Evolutionary conservation across 345 rosid genomes (phyloP).

Genomic region (Erodium maritimum): DNA sequence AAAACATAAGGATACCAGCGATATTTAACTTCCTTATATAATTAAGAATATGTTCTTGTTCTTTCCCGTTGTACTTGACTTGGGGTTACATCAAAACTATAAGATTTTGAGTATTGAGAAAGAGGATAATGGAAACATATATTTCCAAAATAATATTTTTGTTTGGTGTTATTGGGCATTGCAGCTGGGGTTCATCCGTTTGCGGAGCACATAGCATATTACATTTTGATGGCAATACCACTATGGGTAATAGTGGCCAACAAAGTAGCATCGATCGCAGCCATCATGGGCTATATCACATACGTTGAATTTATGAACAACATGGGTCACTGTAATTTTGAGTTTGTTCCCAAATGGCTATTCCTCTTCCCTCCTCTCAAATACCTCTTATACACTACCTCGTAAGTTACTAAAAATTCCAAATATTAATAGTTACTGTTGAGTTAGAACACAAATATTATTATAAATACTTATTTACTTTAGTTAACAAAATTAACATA

Average conservation of each 20-base stretch:
- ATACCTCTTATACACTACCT: constrained; percentile 57
- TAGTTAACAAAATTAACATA: background rate
- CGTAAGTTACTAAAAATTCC: constrained; percentile 24
- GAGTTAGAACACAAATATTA: too few relatives aligned
- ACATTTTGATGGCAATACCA: constrained; percentile 39
- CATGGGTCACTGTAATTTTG: constrained; percentile 86
- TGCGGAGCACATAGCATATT: constrained; percentile 51
- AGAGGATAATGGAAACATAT: too few relatives aligned
- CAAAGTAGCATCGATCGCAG: constrained; percentile 22
- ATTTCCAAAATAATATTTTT: too few relatives aligned
- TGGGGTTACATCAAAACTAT: too few relatives aligned
- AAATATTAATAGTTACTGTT: background rate
- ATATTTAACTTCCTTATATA: too few relatives aligned
- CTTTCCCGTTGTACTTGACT: too few relatives aligned
- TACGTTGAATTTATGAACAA: constrained; percentile 66
- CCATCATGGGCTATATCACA: constrained; percentile 19
- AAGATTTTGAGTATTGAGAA: too few relatives aligned
- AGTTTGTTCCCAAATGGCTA: constrained; percentile 42
- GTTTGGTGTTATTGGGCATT: too few relatives aligned
- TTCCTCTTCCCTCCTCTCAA: constrained; percentile 67
- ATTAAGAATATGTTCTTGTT: too few relatives aligned
- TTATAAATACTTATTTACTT: too few relatives aligned
- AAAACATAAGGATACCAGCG: too few relatives aligned
- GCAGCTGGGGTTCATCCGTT: constrained; percentile 85
- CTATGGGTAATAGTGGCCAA: constrained; percentile 5